Percentiles rank a stretch among this genome's conserved stretches.
Conservation (phyloP, 2,329 filamentous ascomycete species). For the Xylariaceae sp. region DNA sequence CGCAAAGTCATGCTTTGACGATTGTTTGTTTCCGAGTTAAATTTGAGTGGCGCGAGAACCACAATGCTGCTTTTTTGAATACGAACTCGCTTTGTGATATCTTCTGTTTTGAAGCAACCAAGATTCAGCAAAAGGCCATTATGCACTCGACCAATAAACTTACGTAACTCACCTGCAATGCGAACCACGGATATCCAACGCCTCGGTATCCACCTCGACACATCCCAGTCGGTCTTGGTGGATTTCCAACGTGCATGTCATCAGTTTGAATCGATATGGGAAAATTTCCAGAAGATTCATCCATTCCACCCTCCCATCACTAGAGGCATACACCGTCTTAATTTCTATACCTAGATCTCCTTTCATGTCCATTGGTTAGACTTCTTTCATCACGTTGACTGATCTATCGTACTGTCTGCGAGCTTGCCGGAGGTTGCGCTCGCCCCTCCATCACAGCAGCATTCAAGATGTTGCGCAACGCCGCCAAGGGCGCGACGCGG, state of each 20-base stretch:
- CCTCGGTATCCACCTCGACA: background rate
- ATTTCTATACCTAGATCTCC: background rate
- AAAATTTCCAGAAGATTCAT: background rate
- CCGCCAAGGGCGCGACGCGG: conserved; percentile 43
- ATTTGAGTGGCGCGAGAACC: too few species aligned
- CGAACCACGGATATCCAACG: background rate
- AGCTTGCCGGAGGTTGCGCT: conserved; percentile 6
- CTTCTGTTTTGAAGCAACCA: too few species aligned
- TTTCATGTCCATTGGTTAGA: background rate
- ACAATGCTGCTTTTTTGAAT: too few species aligned
- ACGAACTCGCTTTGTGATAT: too few species aligned
- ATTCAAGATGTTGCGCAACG: conserved; percentile 47
- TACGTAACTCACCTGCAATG: background rate
- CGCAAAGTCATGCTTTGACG: too few species aligned
- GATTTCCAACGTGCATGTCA: background rate
- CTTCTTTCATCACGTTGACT: conserved; percentile 1
- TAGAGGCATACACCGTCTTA: background rate
- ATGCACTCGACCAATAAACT: background rate
- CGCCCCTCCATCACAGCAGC: conserved; percentile 13
- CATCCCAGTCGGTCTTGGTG: background rate
- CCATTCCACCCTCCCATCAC: background rate
- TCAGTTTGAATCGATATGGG: background rate
- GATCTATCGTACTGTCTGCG: background rate
- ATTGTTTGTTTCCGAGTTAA: too few species aligned
- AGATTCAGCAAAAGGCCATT: too few species aligned